These are phyloP conservation scores for Heterobasidion parviporum DNA, from an alignment of 1,284 basidiomycete genomes.

Conservation along the genomic window DNA sequence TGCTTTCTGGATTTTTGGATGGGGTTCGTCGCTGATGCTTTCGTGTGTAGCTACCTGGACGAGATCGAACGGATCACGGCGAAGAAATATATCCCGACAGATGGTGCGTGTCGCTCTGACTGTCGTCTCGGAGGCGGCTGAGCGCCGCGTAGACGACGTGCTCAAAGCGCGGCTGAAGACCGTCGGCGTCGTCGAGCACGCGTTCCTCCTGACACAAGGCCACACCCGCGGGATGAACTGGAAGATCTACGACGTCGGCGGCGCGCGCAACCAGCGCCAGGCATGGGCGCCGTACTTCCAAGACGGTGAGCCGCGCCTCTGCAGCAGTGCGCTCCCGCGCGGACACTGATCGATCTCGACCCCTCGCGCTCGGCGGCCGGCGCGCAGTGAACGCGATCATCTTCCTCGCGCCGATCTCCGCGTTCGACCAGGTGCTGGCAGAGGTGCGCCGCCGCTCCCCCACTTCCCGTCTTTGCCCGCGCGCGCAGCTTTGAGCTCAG, in stretches of 20 bases:
- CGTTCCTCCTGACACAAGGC: constrained; percentile 55
- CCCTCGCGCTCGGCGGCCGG: neutral
- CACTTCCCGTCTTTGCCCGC: too few relatives aligned
- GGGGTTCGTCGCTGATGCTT: constrained; percentile 8
- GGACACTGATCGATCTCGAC: neutral
- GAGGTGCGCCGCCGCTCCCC: constrained; percentile 44
- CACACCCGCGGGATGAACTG: constrained; percentile 55
- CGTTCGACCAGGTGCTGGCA: constrained; percentile 71
- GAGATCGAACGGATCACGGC: constrained; percentile 73
- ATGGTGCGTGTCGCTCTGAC: constrained; percentile 39
- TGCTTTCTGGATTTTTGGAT: constrained; percentile 13
- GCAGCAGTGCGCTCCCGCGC: too few relatives aligned
- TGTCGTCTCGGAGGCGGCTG: neutral
- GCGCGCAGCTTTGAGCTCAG: neutral
- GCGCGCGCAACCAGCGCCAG: constrained; percentile 63
- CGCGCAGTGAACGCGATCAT: constrained; percentile 70
- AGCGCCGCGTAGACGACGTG: constrained; percentile 51
- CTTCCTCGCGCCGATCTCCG: constrained; percentile 76
- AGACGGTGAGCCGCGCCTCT: constrained; percentile 41
- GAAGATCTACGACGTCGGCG: constrained; percentile 79
- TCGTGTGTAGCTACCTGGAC: constrained; percentile 54
- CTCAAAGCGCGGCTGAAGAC: constrained; percentile 69
- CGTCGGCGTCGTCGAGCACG: constrained; percentile 69
- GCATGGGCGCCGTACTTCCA: constrained; percentile 82
- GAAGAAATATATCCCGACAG: constrained; percentile 71